These are phyloP conservation scores for Talaromyces sp. DNA, from an alignment of 2,329 filamentous ascomycete genomes.

Conservation along the genomic window DNA sequence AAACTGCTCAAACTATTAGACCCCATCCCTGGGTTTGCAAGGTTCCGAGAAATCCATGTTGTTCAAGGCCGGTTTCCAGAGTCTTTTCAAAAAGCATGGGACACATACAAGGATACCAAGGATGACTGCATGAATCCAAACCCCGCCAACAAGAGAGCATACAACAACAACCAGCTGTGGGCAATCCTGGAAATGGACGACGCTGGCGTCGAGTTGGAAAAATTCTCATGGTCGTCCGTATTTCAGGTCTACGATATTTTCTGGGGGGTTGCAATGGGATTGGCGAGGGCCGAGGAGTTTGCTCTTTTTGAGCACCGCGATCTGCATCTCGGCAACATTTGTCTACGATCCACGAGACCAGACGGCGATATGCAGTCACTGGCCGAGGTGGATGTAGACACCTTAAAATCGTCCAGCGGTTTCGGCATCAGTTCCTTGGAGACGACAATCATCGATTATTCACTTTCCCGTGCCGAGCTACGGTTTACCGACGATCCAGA, in stretches of 20 bases:
- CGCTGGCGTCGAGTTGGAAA: slow-evolving; percentile 55
- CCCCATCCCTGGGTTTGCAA: slow-evolving; percentile 57
- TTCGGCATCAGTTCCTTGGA: slow-evolving; percentile 53
- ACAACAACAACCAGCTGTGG: slow-evolving; percentile 55
- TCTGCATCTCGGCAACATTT: slow-evolving; percentile 63
- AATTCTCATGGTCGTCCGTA: slow-evolving; percentile 35
- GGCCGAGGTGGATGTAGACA: slow-evolving; percentile 24
- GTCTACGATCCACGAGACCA: slow-evolving; percentile 41
- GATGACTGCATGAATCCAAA: slow-evolving; percentile 52
- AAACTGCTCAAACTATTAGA: slow-evolving; percentile 54
- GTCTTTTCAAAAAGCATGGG: slow-evolving; percentile 45
- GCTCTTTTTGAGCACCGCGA: slow-evolving; percentile 62
- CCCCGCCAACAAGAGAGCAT: slow-evolving; percentile 49
- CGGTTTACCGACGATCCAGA: slow-evolving; percentile 18
- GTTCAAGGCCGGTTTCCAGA: slow-evolving; percentile 52
- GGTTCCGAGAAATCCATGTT: slow-evolving; percentile 55
- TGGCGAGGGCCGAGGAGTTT: slow-evolving; percentile 57
- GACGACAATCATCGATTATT: slow-evolving; percentile 64
- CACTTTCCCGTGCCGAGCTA: slow-evolving; percentile 57
- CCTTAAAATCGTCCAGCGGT: slow-evolving; percentile 30
- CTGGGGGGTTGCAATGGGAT: slow-evolving; percentile 59
- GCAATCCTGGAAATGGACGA: slow-evolving; percentile 63
- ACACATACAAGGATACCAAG: slow-evolving; percentile 34
- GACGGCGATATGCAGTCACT: slow-evolving; percentile 29
- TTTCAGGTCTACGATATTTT: slow-evolving; percentile 59